These are phyloP conservation scores for Starmerella davenportii DNA, from an alignment of 805 yeast species.

Conservation along the genomic window DNA sequence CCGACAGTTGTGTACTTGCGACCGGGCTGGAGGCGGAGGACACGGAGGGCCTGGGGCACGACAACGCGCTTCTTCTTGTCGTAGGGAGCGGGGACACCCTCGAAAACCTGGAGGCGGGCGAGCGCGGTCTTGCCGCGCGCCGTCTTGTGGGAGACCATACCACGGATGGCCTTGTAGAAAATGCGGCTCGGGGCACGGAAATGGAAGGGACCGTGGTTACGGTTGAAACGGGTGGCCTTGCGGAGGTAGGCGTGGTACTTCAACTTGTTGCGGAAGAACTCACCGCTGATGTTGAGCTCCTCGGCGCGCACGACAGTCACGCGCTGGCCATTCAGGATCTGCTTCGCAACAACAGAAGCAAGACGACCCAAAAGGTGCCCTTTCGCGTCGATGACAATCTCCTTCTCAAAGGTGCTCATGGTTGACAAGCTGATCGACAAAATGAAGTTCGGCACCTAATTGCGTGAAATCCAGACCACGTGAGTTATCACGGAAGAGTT, in stretches of 20 bases:
- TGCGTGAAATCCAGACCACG: background rate
- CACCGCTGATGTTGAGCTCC: conserved; percentile 97
- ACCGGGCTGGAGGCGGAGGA: conserved; percentile 97
- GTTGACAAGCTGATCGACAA: background rate
- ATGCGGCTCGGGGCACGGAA: conserved; percentile 99
- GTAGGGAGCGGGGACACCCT: conserved; percentile 99
- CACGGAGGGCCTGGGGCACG: conserved; percentile 98
- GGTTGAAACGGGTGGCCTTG: conserved; percentile 98
- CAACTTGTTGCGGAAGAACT: conserved; percentile 98
- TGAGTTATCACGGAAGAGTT: background rate
- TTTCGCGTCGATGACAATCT: conserved; percentile 83
- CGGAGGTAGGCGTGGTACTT: conserved; percentile 99
- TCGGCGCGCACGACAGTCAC: conserved; percentile 92
- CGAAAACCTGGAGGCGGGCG: conserved; percentile 97
- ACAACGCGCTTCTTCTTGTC: conserved; percentile 99
- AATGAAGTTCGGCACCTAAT: background rate
- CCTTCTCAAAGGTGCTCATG: conserved; percentile 71
- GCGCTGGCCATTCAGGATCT: conserved; percentile 94
- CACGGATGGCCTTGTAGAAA: conserved; percentile 98
- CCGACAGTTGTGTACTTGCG: conserved; percentile 99
- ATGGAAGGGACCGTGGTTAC: conserved; percentile 98
- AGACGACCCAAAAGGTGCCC: conserved; percentile 99
- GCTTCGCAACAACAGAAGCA: conserved; percentile 97
- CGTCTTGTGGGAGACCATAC: conserved; percentile 99
- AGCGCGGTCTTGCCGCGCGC: conserved; percentile 99